Percentiles rank a stretch among this genome's conserved stretches.
These are phyloP conservation scores for Globisporangium radiosum DNA, from an alignment of 352 stramenopile genomes.

Conservation along the genomic window DNA sequence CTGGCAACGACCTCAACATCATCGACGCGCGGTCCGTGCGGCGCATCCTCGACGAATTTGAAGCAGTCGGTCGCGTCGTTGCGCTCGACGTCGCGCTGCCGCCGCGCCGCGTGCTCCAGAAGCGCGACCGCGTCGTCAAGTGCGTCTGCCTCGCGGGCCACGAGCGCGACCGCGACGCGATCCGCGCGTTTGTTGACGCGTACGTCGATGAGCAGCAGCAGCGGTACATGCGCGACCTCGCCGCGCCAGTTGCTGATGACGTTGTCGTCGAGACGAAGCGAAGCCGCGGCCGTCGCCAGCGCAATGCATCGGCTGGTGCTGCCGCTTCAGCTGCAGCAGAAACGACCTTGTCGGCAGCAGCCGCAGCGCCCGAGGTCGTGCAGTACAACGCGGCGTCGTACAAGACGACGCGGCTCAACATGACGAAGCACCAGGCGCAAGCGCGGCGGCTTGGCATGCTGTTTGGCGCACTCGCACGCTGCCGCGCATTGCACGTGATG, in stretches of 20 bases:
- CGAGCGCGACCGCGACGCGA: conserved; percentile 38
- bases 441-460: conserved; percentile 62
- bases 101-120: conserved; percentile 60
- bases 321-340: not conserved
- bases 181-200: conserved; percentile 48
- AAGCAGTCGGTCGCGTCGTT: conserved; percentile 32
- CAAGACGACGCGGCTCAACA: conserved; percentile 49
- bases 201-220: conserved; percentile 64
- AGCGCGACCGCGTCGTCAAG: conserved; percentile 51
- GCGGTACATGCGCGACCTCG: conserved; percentile 49
- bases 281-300: conserved; percentile 13
- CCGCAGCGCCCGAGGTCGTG: conserved; percentile 43
- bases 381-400: conserved; percentile 60
- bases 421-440: conserved; percentile 63
- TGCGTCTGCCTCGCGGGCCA: conserved; percentile 56
- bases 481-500: conserved; percentile 53
- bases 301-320: not conserved
- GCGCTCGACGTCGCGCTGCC: conserved; percentile 67
- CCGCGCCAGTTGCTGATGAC: conserved; percentile 42
- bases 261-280: conserved; percentile 56
- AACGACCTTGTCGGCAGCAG: not conserved
- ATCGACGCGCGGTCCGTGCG: conserved; percentile 68
- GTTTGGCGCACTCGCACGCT: conserved; percentile 70
- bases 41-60: conserved; percentile 59
- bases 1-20: conserved; percentile 20